phyloP scores from a whole-genome alignment of 2,329 filamentous ascomycete genomes.

The Fusarium ambrosium region DNA sequence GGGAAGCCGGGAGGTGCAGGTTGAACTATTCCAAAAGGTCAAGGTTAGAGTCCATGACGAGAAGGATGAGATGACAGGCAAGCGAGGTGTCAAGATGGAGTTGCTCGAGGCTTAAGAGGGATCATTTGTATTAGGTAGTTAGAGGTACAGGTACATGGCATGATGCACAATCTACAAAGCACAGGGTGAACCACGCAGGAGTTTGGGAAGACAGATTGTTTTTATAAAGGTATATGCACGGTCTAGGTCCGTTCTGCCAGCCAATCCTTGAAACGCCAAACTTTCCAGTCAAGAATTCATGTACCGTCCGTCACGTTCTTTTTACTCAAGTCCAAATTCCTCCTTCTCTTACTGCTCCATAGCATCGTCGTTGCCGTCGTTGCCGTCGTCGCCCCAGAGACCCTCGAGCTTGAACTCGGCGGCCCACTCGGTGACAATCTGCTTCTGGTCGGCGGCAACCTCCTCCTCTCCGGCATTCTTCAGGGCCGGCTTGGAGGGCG shows the following conservation, averaged over 20 bases:
- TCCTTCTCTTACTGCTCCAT: conserved; percentile 63
- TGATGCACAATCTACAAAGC: conserved; percentile 33
- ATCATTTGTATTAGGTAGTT: not conserved
- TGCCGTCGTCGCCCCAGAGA: conserved; percentile 82
- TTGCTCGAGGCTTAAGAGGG: conserved; percentile 59
- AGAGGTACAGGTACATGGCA: conserved; percentile 11
- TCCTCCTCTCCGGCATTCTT: conserved; percentile 59
- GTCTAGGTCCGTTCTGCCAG: conserved; percentile 48
- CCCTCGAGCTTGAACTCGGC: conserved; percentile 96
- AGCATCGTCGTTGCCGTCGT: conserved; percentile 55
- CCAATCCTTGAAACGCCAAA: conserved; percentile 52
- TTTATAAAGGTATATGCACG: conserved; percentile 47
- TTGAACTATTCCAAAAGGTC: conserved; percentile 95
- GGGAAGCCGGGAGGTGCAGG: conserved; percentile 67
- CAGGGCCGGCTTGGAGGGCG: conserved; percentile 51
- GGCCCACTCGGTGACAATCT: conserved; percentile 93
- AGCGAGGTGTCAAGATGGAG: conserved; percentile 88
- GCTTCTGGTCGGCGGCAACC: conserved; percentile 76
- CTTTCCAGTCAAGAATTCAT: conserved; percentile 49
- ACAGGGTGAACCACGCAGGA: conserved; percentile 29
- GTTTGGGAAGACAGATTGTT: conserved; percentile 44
- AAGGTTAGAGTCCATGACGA: conserved; percentile 90
- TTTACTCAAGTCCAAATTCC: conserved; percentile 29
- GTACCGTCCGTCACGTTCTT: conserved; percentile 42
- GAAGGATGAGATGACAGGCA: conserved; percentile 95